Evolutionary conservation across 116 monocot genomes (phyloP).

Genomic region (Papilionanthe hybrid): DNA sequence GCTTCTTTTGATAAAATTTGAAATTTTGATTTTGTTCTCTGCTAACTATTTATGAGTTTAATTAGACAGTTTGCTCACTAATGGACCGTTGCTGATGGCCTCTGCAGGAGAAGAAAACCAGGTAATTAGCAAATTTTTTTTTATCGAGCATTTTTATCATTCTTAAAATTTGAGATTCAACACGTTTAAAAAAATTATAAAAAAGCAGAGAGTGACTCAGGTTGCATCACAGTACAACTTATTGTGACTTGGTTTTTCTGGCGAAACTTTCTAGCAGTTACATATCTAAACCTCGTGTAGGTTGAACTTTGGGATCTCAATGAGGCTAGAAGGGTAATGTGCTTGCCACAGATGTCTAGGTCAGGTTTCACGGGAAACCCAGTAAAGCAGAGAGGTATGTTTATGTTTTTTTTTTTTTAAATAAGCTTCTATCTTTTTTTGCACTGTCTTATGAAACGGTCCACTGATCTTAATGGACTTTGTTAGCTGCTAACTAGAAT

Average conservation of each 20-base stretch:
- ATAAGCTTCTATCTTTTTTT: neutral
- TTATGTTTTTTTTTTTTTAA: neutral
- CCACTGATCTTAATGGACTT: slow-evolving; percentile 2
- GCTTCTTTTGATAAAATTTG: neutral
- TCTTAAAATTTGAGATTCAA: neutral
- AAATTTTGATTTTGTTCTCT: neutral
- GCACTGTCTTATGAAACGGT: neutral
- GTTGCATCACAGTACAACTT: neutral
- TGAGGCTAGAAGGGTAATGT: slow-evolving; percentile 42
- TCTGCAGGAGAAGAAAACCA: slow-evolving; percentile 73
- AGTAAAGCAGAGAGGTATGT: slow-evolving; percentile 52
- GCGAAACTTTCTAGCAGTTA: neutral
- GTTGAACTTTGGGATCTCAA: slow-evolving; percentile 83
- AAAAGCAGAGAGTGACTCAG: neutral
- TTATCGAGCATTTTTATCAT: neutral
- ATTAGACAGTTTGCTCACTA: neutral
- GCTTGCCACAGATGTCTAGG: slow-evolving; percentile 42
- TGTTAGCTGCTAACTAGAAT: neutral
- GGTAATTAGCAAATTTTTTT: slow-evolving; percentile 29
- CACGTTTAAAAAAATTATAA: too few relatives aligned
- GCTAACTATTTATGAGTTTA: slow-evolving; percentile 4
- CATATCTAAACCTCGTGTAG: slow-evolving; percentile 23
- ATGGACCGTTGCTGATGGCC: slow-evolving; percentile 49
- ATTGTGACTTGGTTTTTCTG: slow-evolving; percentile 2
- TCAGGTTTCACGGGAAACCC: slow-evolving; percentile 15